phyloP scores from a whole-genome alignment of 2,329 filamentous ascomycete genomes.

The Colletotrichum chlorophyti region DNA sequence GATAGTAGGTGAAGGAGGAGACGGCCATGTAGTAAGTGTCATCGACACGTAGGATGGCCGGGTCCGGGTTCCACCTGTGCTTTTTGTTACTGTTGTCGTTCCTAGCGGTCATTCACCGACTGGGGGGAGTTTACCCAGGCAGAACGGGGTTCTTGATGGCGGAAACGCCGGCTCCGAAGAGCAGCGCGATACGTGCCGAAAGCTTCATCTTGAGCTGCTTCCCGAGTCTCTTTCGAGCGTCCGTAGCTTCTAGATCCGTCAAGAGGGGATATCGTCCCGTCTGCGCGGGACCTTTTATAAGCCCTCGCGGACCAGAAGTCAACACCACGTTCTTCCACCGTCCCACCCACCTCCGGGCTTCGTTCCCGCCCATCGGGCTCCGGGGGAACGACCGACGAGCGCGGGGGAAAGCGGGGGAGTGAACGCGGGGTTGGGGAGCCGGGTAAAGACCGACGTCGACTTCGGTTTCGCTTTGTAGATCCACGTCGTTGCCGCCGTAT shows the following conservation, averaged over 20 bases:
- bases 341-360: too few species aligned
- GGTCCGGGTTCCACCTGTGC: slow-evolving; percentile 22
- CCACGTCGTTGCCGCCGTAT: slow-evolving; percentile 1
- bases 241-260: too few species aligned
- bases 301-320: background rate
- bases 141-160: slow-evolving; percentile 25
- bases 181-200: background rate
- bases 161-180: slow-evolving; percentile 8
- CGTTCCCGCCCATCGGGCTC: background rate
- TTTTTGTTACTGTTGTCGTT: background rate
- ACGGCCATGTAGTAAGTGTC: slow-evolving; percentile 15
- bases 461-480: background rate
- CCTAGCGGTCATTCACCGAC: background rate
- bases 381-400: slow-evolving; percentile 1
- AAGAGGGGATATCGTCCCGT: too few species aligned
- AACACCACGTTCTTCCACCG: background rate
- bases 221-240: too few species aligned
- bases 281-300: too few species aligned
- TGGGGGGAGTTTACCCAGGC: background rate
- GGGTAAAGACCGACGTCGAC: slow-evolving; percentile 12
- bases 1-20: slow-evolving; percentile 55
- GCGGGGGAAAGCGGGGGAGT: background rate
- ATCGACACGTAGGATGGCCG: slow-evolving; percentile 14
- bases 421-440: slow-evolving; percentile 12
- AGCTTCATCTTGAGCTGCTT: slow-evolving; percentile 20